Evolutionary conservation across 1,284 basidiomycete species (phyloP).

Genomic region (Ustilago xerochloae): DNA sequence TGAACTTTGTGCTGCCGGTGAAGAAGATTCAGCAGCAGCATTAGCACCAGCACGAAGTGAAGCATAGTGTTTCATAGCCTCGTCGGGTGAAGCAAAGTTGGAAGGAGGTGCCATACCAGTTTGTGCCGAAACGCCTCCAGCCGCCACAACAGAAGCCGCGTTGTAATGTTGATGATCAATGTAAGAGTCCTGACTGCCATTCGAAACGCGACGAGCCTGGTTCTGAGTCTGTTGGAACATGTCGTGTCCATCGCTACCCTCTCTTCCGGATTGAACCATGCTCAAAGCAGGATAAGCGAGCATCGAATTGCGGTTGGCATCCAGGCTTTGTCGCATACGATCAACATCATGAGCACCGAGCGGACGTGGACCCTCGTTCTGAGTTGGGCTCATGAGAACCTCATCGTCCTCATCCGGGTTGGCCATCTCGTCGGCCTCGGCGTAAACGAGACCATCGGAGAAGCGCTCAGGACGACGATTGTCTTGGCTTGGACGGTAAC

Average conservation of each 20-base stretch:
- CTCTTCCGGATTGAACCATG: constrained; percentile 50
- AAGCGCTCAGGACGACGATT: constrained; percentile 33
- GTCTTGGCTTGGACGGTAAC: constrained; percentile 42
- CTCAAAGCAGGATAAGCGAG: constrained; percentile 56
- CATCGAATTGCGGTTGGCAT: constrained; percentile 57
- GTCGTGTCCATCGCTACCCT: constrained; percentile 46
- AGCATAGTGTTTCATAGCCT: constrained; percentile 62
- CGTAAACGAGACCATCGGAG: constrained; percentile 46
- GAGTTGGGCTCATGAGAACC: constrained; percentile 59
- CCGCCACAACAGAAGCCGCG: too few species aligned
- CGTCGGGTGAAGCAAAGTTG: constrained; percentile 59
- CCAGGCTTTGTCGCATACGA: constrained; percentile 52
- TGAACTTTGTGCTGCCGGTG: constrained; percentile 12
- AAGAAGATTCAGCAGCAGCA: constrained; percentile 15
- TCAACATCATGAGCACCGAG: constrained; percentile 45
- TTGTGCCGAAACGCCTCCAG: constrained; percentile 20
- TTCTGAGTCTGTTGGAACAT: constrained; percentile 42
- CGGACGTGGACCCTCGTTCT: constrained; percentile 51
- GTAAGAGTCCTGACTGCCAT: constrained; percentile 37
- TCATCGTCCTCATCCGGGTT: constrained; percentile 49
- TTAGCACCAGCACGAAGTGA: constrained; percentile 46
- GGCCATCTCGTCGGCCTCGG: constrained; percentile 28
- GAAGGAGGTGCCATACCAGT: constrained; percentile 61
- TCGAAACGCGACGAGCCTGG: constrained; percentile 11
- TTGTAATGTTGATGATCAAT: constrained; percentile 51